Evolutionary conservation across 1,284 basidiomycete species (phyloP).

Genomic region (Tylopilus sp.): DNA sequence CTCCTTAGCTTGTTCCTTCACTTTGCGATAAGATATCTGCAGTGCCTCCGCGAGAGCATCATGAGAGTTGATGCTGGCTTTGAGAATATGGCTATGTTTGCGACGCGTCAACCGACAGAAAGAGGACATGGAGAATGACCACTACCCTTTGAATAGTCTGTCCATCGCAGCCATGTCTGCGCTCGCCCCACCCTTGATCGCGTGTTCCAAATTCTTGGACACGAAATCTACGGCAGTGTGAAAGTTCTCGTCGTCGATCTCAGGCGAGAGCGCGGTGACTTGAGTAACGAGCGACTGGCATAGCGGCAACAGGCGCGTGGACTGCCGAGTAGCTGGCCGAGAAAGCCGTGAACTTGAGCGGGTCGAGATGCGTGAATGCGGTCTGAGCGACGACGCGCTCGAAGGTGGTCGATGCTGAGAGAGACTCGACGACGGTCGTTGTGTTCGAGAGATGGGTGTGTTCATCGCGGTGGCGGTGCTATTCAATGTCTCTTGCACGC

Average conservation of each 20-base stretch:
- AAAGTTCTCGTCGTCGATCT: constrained; percentile 58
- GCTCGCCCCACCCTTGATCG: constrained; percentile 64
- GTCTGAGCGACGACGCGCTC: constrained; percentile 49
- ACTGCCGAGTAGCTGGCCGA: constrained; percentile 55
- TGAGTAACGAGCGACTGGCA: constrained; percentile 68
- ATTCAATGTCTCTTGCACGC: constrained; percentile 12
- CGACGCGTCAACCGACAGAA: constrained; percentile 22
- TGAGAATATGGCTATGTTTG: constrained; percentile 63
- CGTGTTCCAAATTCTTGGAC: constrained; percentile 59
- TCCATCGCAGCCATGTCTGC: constrained; percentile 67
- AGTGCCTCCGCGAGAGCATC: constrained; percentile 71
- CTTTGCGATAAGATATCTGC: constrained; percentile 56
- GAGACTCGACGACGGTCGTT: no score
- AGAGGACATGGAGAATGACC: constrained; percentile 5
- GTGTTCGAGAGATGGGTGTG: neutral
- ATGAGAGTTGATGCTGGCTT: constrained; percentile 74
- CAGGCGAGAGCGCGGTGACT: constrained; percentile 51
- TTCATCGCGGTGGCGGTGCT: constrained; percentile 35
- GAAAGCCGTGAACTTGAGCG: constrained; percentile 61
- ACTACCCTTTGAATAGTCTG: constrained; percentile 68
- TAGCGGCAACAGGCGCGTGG: constrained; percentile 63
- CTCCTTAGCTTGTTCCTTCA: constrained; percentile 61
- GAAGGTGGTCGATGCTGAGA: no score
- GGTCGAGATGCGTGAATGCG: constrained; percentile 45
- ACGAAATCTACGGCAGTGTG: constrained; percentile 64